Percentiles rank a stretch among this genome's conserved stretches.
These are phyloP conservation scores for Emericellopsis cladophorae DNA, from an alignment of 2,329 filamentous ascomycete species.

Conservation along the genomic window DNA sequence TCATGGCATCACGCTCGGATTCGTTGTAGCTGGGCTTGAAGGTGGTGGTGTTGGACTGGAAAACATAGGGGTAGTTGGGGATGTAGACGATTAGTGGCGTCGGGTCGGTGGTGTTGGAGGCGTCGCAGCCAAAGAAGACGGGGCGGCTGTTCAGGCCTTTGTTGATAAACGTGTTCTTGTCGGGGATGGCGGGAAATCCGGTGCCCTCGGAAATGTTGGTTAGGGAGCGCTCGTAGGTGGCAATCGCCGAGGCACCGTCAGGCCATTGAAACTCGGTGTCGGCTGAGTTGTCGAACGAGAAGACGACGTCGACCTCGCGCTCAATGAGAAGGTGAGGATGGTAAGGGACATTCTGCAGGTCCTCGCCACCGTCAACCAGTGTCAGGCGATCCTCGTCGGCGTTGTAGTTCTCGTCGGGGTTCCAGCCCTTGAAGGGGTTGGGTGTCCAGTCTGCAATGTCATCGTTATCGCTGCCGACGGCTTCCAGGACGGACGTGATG, in stretches of 20 bases:
- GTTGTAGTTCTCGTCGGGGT: constrained; percentile 27
- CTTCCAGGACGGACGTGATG: constrained; percentile 34
- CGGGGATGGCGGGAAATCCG: constrained; percentile 46
- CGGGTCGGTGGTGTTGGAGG: constrained; percentile 34
- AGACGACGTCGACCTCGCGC: constrained; percentile 46
- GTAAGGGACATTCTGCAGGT: constrained; percentile 68
- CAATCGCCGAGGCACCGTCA: constrained; percentile 44
- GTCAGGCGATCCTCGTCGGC: constrained; percentile 42
- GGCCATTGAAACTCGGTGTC: constrained; percentile 47
- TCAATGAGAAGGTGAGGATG: constrained; percentile 43
- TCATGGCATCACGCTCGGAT: constrained; percentile 61
- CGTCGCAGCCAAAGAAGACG: constrained; percentile 53
- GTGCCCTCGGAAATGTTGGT: constrained; percentile 35
- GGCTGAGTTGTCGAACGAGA: constrained; percentile 52
- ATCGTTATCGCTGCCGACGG: constrained; percentile 47
- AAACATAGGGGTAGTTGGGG: constrained; percentile 63
- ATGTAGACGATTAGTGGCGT: constrained; percentile 75
- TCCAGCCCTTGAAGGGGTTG: constrained; percentile 46
- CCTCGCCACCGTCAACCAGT: constrained; percentile 71
- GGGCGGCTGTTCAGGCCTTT: constrained; percentile 45
- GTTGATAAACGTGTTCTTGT: constrained; percentile 41
- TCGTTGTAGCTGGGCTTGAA: constrained; percentile 54
- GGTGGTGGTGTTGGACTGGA: constrained; percentile 67
- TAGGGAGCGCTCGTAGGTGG: constrained; percentile 42
- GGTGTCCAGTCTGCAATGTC: constrained; percentile 63